Conservation (phyloP, 331 rosid species). For the Ulmus americana region DNA sequence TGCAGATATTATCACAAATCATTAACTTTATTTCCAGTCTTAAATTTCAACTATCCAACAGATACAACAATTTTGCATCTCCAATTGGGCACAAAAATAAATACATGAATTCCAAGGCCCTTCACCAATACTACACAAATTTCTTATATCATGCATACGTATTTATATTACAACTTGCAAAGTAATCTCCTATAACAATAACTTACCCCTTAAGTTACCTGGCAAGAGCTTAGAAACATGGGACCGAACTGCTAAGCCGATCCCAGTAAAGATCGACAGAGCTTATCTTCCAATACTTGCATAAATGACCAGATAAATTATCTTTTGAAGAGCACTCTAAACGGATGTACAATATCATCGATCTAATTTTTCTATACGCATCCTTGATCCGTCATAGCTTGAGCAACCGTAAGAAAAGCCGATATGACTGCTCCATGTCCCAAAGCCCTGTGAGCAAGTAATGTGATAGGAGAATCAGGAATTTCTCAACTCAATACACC, state of each 20-base stretch:
- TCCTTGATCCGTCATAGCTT: slow-evolving; percentile 99
- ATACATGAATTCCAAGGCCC: slow-evolving; percentile 14
- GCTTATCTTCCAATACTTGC: slow-evolving; percentile 15
- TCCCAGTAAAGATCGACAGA: slow-evolving; percentile 15
- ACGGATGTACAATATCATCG: slow-evolving; percentile 7
- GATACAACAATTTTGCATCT: slow-evolving; percentile 21
- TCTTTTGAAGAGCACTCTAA: slow-evolving; percentile 21
- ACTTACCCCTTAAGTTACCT: not conserved
- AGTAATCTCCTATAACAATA: slow-evolving; percentile 22
- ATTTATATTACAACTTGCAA: slow-evolving; percentile 29
- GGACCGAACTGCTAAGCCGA: not conserved
- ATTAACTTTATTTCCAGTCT: slow-evolving; percentile 35
- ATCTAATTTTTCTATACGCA: slow-evolving; percentile 57
- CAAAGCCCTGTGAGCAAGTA: slow-evolving; percentile 46
- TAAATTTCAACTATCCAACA: slow-evolving; percentile 22
- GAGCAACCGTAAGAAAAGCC: slow-evolving; percentile 86
- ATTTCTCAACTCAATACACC: not conserved
- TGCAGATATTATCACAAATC: not conserved
- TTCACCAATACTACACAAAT: slow-evolving; percentile 21
- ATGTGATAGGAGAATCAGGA: not conserved
- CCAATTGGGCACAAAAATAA: slow-evolving; percentile 16
- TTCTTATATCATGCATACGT: slow-evolving; percentile 13
- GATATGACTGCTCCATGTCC: slow-evolving; percentile 93
- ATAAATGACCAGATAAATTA: slow-evolving; percentile 16
- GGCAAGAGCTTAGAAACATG: slow-evolving; percentile 5